Conservation (phyloP, 192 early-diverging fungal genomes). For the Backusella psychrophila region DNA sequence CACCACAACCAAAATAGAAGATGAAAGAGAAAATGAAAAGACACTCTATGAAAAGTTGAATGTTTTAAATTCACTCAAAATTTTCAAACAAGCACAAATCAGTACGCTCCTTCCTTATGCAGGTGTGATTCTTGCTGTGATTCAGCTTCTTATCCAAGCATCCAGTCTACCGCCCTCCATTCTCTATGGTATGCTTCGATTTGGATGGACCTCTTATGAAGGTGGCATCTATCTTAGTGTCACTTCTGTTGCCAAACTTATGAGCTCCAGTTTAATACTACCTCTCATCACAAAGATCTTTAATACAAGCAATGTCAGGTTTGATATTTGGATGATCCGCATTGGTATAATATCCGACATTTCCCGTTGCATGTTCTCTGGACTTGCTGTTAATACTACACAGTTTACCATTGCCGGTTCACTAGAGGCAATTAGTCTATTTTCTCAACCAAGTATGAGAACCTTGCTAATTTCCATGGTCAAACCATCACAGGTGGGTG, state of each 20-base stretch:
- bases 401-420: slow-evolving; percentile 16
- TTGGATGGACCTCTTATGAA: slow-evolving; percentile 44
- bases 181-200: slow-evolving; percentile 41
- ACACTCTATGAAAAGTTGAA: slow-evolving; percentile 23
- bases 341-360: slow-evolving; percentile 35
- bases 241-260: slow-evolving; percentile 19
- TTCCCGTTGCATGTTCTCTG: slow-evolving; percentile 21
- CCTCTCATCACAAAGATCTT: slow-evolving; percentile 33
- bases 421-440: slow-evolving; percentile 29
- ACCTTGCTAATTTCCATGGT: slow-evolving; percentile 45
- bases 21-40: background rate
- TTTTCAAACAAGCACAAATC: slow-evolving; percentile 12
- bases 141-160: slow-evolving; percentile 18
- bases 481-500: slow-evolving; percentile 44
- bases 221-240: slow-evolving; percentile 34
- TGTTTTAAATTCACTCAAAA: slow-evolving; percentile 26
- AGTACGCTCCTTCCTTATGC: slow-evolving; percentile 11
- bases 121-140: slow-evolving; percentile 7
- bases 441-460: slow-evolving; percentile 35
- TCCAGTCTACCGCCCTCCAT: slow-evolving; percentile 18
- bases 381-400: slow-evolving; percentile 19
- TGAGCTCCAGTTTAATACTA: slow-evolving; percentile 27
- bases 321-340: slow-evolving; percentile 50
- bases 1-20: background rate
- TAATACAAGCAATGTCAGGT: slow-evolving; percentile 22